Conservation (phyloP, 495 filamentous ascomycete species). For the Xylaria bambusicola region DNA sequence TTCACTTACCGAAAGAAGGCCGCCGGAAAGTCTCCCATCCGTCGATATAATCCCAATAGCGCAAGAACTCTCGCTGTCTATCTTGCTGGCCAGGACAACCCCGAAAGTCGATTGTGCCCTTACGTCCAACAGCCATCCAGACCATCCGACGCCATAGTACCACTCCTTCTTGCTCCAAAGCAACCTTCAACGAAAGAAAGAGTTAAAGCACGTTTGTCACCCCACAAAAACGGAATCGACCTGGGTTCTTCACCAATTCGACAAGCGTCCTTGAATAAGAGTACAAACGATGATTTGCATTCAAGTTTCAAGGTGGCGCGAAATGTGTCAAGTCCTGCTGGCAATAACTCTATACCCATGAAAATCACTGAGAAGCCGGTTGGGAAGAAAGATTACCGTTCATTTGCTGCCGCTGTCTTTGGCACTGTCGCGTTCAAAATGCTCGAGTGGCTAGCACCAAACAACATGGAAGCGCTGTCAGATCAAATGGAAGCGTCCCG, state of each 20-base stretch:
- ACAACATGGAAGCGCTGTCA: conserved; percentile 46
- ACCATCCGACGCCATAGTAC: conserved; percentile 41
- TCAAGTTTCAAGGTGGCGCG: conserved; percentile 23
- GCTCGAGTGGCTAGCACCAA: conserved; percentile 74
- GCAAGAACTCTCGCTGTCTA: conserved; percentile 78
- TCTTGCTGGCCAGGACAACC: conserved; percentile 77
- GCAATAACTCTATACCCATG: conserved; percentile 17
- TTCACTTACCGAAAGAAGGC: conserved; percentile 72
- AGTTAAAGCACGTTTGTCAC: conserved; percentile 13
- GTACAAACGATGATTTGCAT: conserved; percentile 5
- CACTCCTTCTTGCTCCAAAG: conserved; percentile 39
- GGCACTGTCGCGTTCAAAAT: conserved; percentile 75
- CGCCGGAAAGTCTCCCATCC: conserved; percentile 64
- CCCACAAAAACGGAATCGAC: neutral
- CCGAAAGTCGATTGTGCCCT: conserved; percentile 72
- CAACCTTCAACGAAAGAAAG: conserved; percentile 25
- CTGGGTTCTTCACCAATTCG: neutral
- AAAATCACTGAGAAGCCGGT: conserved; percentile 48
- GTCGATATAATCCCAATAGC: conserved; percentile 67
- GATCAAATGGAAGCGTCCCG: conserved; percentile 26
- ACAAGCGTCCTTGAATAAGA: neutral
- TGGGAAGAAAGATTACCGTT: conserved; percentile 78
- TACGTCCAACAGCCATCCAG: conserved; percentile 39
- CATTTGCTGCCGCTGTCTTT: conserved; percentile 81
- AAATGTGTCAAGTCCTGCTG: neutral